phyloP scores from a whole-genome alignment of 345 rosid genomes.

The Kandelia obovata region DNA sequence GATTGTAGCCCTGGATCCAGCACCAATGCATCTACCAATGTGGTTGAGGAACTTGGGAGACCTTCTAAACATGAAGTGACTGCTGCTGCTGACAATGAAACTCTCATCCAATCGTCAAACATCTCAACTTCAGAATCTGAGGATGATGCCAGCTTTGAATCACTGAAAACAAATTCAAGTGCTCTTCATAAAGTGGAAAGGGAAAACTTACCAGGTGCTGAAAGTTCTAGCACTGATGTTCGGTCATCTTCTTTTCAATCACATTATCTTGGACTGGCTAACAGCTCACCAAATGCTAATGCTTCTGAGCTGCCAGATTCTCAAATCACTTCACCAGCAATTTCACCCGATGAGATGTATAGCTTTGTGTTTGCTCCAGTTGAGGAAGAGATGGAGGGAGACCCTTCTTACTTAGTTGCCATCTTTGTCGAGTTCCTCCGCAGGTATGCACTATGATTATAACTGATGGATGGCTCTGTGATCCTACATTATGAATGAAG shows the following conservation, averaged over 20 bases:
- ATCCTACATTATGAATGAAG: not conserved
- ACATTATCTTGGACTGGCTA: slow-evolving; percentile 38
- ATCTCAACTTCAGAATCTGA: slow-evolving; percentile 51
- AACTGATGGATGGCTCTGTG: slow-evolving; percentile 10
- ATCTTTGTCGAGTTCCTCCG: slow-evolving; percentile 82
- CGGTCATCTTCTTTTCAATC: slow-evolving; percentile 33
- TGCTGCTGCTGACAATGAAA: slow-evolving; percentile 30
- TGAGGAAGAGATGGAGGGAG: slow-evolving; percentile 84
- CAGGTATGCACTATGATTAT: slow-evolving; percentile 44
- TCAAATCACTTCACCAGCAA: slow-evolving; percentile 68
- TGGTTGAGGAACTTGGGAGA: slow-evolving; percentile 33
- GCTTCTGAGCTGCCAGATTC: slow-evolving; percentile 57
- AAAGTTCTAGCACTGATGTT: slow-evolving; percentile 31
- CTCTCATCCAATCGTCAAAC: slow-evolving; percentile 32
- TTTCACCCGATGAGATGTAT: slow-evolving; percentile 95
- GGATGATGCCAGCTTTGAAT: slow-evolving; percentile 35
- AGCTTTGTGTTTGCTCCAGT: slow-evolving; percentile 74
- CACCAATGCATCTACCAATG: slow-evolving; percentile 37
- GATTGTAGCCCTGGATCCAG: slow-evolving; percentile 25
- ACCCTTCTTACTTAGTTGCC: slow-evolving; percentile 77
- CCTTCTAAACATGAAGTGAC: slow-evolving; percentile 32
- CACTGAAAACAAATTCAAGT: slow-evolving; percentile 36
- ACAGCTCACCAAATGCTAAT: slow-evolving; percentile 46
- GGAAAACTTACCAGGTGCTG: slow-evolving; percentile 29
- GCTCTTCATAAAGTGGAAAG: slow-evolving; percentile 37